These are phyloP conservation scores for Mucor velutinosus DNA, from an alignment of 371 early-diverging fungal species.

Conservation along the genomic window DNA sequence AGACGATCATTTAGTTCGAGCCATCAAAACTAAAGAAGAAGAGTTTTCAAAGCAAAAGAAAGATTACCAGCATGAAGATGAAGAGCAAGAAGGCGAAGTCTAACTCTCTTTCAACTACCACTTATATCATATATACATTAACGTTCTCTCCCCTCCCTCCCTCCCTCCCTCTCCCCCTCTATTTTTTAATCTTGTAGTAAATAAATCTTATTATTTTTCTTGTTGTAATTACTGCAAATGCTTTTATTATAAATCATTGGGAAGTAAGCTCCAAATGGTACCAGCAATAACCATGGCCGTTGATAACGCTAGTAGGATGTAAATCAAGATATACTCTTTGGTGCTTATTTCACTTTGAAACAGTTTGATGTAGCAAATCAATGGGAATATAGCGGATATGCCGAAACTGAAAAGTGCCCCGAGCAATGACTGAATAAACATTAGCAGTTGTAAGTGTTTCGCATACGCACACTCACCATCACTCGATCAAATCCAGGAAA, in stretches of 20 bases:
- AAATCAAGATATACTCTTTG: constrained; percentile 22
- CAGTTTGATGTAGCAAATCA: constrained; percentile 50
- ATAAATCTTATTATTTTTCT: neutral
- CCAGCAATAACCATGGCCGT: constrained; percentile 36
- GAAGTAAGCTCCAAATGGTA: constrained; percentile 33
- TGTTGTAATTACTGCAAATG: neutral
- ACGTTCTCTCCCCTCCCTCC: neutral
- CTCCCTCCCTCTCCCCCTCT: neutral
- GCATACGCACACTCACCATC: constrained; percentile 41
- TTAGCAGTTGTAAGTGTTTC: neutral
- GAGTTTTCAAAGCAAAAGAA: constrained; percentile 18
- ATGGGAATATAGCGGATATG: constrained; percentile 64
- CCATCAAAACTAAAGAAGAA: constrained; percentile 32
- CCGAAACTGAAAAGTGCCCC: constrained; percentile 61
- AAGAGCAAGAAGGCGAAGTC: constrained; percentile 37
- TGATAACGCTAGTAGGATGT: constrained; percentile 16
- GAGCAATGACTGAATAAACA: constrained; percentile 41
- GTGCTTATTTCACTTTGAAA: constrained; percentile 24
- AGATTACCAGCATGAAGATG: constrained; percentile 23
- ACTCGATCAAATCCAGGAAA: constrained; percentile 64
- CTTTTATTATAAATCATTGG: neutral
- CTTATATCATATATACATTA: neutral
- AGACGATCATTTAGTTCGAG: constrained; percentile 28
- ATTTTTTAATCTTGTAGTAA: constrained; percentile 8
- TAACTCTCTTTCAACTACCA: neutral